Evolutionary conservation across 495 filamentous ascomycete genomes (phyloP), one percentile per base, ranked within the genome.

Genomic region (Penicillium tannophilum): DNA sequence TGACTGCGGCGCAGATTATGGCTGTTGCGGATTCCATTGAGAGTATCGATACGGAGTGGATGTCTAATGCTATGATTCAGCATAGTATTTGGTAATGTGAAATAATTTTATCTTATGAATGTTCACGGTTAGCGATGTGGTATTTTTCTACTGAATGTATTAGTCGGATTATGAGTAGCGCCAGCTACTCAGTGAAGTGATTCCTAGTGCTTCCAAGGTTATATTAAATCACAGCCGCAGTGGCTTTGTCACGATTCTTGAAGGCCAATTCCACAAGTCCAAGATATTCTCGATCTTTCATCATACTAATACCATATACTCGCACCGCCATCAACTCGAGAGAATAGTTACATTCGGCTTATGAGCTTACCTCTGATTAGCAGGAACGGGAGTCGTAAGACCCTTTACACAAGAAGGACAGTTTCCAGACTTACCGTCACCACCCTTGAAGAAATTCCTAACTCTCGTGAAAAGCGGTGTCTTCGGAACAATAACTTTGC

Each of bases 21-120:
- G 73, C 73, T 9, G 68, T 76, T 42, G 72, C 73, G 0, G 69
- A 76, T 50, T 74, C 70, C 20, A 76, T 76, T 58, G 73, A 73
- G 24, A 72, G 61, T 19, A 66, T 68, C 52, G 73, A 76, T 55
- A 72, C 72, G 20, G 72, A 74, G 44, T 76, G 73, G 73, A 67
- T 76, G 44, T 72, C 72, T 8, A 72, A 76, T 53, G 70, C 73
- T 7, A 67, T 76, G 60, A 65, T 68, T 26, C 70, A 76, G 45
- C 70, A 76, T 65, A 57, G 66, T 44, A 75, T 76, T 10, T 76
- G 73, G 72, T 76, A 61, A 45, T 54, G 23, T 30, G 23, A 11
- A 1, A 54, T 28, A 36, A 43, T 3, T 52, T 2, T 17, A 14
- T 16, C 0, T 28, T 7, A 41, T 35, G 26, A 35, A 20, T 55